A percentile compares a stretch with the other conserved stretches of the same genome.
Conservation (phyloP, 1,284 basidiomycete species). For the Termitomyces sp. region DNA sequence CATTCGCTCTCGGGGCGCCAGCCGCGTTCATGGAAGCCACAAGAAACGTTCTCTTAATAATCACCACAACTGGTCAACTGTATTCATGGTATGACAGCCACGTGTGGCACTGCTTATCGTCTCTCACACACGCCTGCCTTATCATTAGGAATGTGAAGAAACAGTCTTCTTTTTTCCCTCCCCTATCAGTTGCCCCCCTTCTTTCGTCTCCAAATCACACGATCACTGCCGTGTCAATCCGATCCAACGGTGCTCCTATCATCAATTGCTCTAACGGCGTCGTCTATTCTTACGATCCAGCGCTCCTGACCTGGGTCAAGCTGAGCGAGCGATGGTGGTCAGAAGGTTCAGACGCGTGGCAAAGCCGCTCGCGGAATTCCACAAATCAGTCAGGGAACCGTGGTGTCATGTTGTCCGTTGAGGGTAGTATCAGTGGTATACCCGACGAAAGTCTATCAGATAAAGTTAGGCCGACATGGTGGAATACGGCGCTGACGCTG, state of each 20-base stretch:
- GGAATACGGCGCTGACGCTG: slow-evolving; percentile 72
- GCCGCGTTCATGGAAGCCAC: slow-evolving; percentile 64
- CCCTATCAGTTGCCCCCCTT: slow-evolving; percentile 58
- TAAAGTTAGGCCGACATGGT: slow-evolving; percentile 63
- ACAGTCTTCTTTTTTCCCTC: slow-evolving; percentile 55
- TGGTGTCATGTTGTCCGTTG: slow-evolving; percentile 49
- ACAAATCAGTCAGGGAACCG: slow-evolving; percentile 35
- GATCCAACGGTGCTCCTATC: slow-evolving; percentile 75
- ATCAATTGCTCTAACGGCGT: slow-evolving; percentile 71
- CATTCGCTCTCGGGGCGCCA: slow-evolving; percentile 67
- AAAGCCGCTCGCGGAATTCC: slow-evolving; percentile 51
- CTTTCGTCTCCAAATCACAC: slow-evolving; percentile 51
- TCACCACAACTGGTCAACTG: slow-evolving; percentile 69
- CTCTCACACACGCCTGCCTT: slow-evolving; percentile 7
- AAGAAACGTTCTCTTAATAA: slow-evolving; percentile 59
- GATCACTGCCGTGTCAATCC: slow-evolving; percentile 56
- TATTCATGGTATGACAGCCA: slow-evolving; percentile 61
- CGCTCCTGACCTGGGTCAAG: slow-evolving; percentile 64
- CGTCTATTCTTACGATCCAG: slow-evolving; percentile 72
- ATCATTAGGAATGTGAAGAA: slow-evolving; percentile 66
- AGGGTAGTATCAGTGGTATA: slow-evolving; percentile 44
- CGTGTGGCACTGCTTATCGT: background rate
- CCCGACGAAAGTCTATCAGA: slow-evolving; percentile 36
- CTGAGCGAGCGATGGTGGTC: slow-evolving; percentile 79
- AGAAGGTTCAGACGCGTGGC: slow-evolving; percentile 77